Base-by-base conservation (phyloP, 208 protist genomes). In the Leishmania braziliensis region DNA sequence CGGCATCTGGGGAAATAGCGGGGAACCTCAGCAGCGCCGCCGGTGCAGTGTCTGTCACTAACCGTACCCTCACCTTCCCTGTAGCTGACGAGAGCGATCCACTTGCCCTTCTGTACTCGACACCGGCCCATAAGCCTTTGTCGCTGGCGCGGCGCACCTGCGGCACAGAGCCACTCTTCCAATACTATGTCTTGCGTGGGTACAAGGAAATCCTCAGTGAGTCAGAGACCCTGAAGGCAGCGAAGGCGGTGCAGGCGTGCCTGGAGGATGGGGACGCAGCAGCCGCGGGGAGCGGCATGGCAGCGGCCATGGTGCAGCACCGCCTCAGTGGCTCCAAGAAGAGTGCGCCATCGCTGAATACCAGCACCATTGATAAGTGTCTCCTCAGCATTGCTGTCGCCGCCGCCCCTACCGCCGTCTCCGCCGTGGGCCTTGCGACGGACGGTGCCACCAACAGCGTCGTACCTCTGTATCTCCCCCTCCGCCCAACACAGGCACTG, bases 141-240 rank as follows among this genome's bases (percentile, higher is more conserved):
- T 83, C 77, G 46, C 81, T 90, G 26, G 62, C 62, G 20, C 72
- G 83, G 36, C 80, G 86, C 48, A 58, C 58, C 39, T 23, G 79
- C 39, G 56, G 79, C 18, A 71, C 69, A 10, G 81, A 83, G 60
- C 78, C 88, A 51, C 83, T 92, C 43, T 92, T 93, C 48, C 75
- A 85, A 56, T 93, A 91, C 80, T 93, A 93, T 54, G 77, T 85
- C 39, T 51, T 87, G 72, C 84, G 90, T n/a, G 90, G 90, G 1
- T 78, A 93, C 79, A 81, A 79, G 69, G 91, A 92, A 69, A 46
- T 92, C 20, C 16, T 90, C 53, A 66, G 36, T 65, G 56, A 76
- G 39, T 9, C 70, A 48, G 77, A 51, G 60, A 63, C 43, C 46
- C 77, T 54, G 3, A 78, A 87, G 14, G 80, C 78, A 48, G 72